A percentile compares a stretch with the other conserved stretches of the same genome.
Conservation (phyloP, 371 early-diverging fungal genomes). For the Blakeslea trispora region DNA sequence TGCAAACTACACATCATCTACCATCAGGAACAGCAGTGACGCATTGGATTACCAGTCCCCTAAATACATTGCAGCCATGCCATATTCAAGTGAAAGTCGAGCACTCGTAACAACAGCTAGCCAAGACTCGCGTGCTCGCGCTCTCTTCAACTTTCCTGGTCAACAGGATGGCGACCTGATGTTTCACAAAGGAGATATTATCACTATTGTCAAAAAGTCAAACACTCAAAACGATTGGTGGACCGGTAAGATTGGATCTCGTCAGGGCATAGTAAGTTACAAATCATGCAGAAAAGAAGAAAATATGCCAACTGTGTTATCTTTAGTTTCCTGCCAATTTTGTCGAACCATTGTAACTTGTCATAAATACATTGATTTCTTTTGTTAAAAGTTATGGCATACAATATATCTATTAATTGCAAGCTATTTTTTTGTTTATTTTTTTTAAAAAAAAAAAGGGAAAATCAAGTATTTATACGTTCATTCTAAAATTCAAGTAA, state of each 20-base stretch:
- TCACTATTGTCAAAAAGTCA: conserved; percentile 66
- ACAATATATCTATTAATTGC: no score
- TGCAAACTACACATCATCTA: conserved; percentile 3
- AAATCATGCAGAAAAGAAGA: background rate
- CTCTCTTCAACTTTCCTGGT: conserved; percentile 76
- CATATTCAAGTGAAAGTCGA: background rate
- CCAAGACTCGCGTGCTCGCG: conserved; percentile 54
- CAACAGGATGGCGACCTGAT: conserved; percentile 75
- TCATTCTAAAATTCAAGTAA: no score
- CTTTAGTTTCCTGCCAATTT: conserved; percentile 77
- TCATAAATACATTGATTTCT: no score
- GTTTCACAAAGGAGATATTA: conserved; percentile 80
- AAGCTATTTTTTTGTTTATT: background rate
- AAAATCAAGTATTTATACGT: no score
- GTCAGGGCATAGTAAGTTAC: conserved; percentile 62
- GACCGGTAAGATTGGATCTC: conserved; percentile 69
- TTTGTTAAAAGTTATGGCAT: no score
- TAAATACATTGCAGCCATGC: conserved; percentile 3
- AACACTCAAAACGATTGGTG: conserved; percentile 83
- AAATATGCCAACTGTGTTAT: conserved; percentile 3
- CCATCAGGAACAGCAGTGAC: conserved; percentile 5
- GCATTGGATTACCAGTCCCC: conserved; percentile 8
- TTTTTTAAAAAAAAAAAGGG: background rate
- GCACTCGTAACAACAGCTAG: conserved; percentile 19
- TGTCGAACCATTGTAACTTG: conserved; percentile 33